Base-by-base conservation (phyloP, 2,329 filamentous ascomycete genomes). In the Keithomyces neogunnii region DNA sequence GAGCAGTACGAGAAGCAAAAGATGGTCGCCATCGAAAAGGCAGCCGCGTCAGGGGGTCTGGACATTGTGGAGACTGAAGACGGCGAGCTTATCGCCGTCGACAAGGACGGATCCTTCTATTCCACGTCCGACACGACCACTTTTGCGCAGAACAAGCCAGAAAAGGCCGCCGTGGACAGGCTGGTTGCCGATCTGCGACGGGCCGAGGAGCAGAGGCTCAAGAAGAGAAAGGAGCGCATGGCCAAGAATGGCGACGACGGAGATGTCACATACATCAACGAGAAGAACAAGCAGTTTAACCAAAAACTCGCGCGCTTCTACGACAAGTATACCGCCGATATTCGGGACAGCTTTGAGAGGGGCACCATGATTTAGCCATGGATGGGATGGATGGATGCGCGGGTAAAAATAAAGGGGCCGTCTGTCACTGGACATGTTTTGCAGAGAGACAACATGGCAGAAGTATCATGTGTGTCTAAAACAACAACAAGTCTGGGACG, bases 231-330 rank as follows among this genome's bases (percentile, higher is more conserved):
- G 66, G 89, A 95, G 58, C 79, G 90, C 49, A 83, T 87, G 66
- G 81, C 82, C 10, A 81, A 84, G 66, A 86, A 85, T 56, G 89
- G 91, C 53, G 90, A 95, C 56, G 88, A 91, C 46, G 86, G 83
- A 31, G 93, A 99, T 69, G 88, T 97, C 61, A 97, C 92, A 6
- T 97, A 96, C 71, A 99, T 99, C 80, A 99, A 99, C 73, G 90
- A 96, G 73, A 96, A 99, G 85, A 99, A 99, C 78, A 97, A 97
- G 78, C 90, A 96, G 77, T 99, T 99, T 76, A 99, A 99, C 82
- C 85, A 95, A 74, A 97, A 99, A 74, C 75, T 99, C 69, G 78
- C 86, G 50, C 79, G 93, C 59, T 99, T 97, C 74, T 99, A 99
- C 72, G 93, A 99, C 73, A 95, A 96, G 76, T 99, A 99, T 70